Evolutionary conservation across 176 grass and related monocot genomes (phyloP).

Genomic region (Themeda triandra): DNA sequence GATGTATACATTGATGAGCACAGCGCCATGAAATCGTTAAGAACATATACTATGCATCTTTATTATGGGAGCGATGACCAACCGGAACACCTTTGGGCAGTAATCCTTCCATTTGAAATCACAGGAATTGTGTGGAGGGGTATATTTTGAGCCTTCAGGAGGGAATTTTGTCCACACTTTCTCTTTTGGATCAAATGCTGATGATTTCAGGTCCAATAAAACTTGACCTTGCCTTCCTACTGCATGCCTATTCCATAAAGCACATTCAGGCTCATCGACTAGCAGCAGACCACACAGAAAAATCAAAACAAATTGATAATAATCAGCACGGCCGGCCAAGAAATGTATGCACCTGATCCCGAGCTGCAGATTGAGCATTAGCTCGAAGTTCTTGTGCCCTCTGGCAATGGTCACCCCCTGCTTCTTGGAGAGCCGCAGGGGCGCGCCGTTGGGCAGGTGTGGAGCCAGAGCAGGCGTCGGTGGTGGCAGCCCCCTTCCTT

Average conservation of each 20-base stretch:
- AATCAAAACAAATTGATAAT: background rate
- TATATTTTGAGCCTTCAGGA: slow-evolving; percentile 84
- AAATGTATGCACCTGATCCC: slow-evolving; percentile 72
- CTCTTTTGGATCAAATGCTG: slow-evolving; percentile 86
- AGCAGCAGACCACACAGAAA: background rate
- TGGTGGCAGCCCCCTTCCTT: slow-evolving; percentile 31
- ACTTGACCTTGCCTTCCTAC: slow-evolving; percentile 76
- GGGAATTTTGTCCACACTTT: slow-evolving; percentile 99
- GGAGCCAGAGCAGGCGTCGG: background rate
- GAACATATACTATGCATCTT: slow-evolving; percentile 21
- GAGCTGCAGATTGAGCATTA: slow-evolving; percentile 98
- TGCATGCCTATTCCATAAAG: slow-evolving; percentile 64
- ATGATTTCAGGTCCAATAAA: slow-evolving; percentile 74
- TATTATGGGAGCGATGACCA: slow-evolving; percentile 35
- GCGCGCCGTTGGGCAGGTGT: slow-evolving; percentile 1
- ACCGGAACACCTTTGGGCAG: slow-evolving; percentile 97
- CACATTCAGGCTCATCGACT: background rate
- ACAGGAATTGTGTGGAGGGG: slow-evolving; percentile 87
- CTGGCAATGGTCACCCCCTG: slow-evolving; percentile 79
- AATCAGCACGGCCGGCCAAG: background rate
- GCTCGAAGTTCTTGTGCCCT: slow-evolving; percentile 96
- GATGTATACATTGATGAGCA: slow-evolving; percentile 20
- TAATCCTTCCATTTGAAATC: slow-evolving; percentile 99
- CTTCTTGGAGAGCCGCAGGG: slow-evolving; percentile 34
- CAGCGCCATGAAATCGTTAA: background rate